phyloP scores from a whole-genome alignment of 2,329 filamentous ascomycete genomes.

The Aspergillus clavatus region DNA sequence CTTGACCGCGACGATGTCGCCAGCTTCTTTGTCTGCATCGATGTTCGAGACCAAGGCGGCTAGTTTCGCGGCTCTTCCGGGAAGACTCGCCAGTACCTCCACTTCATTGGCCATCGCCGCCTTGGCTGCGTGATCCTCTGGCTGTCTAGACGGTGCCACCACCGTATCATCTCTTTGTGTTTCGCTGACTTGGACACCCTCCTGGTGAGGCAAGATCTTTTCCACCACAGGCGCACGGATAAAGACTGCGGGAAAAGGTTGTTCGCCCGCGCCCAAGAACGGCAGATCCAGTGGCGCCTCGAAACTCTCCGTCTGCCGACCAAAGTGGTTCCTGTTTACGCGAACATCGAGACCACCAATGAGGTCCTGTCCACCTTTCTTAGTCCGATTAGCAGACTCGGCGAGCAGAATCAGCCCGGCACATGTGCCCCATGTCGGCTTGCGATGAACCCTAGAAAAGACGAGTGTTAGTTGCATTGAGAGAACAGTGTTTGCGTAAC shows the following conservation, averaged over 20 bases:
- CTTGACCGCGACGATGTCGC: conserved; percentile 81
- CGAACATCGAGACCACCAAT: conserved; percentile 87
- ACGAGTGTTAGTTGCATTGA: conserved; percentile 15
- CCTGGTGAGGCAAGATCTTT: conserved; percentile 57
- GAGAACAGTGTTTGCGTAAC: conserved; percentile 2
- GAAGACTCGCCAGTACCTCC: conserved; percentile 55
- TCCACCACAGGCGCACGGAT: conserved; percentile 94
- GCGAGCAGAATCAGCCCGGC: conserved; percentile 89
- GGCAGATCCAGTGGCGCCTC: conserved; percentile 68
- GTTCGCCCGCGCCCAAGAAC: conserved; percentile 51
- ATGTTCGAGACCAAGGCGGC: conserved; percentile 41
- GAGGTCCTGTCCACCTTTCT: conserved; percentile 85
- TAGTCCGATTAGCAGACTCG: conserved; percentile 80
- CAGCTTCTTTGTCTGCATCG: conserved; percentile 38
- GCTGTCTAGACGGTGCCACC: conserved; percentile 52
- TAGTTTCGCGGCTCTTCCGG: conserved; percentile 48
- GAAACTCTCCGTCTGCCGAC: conserved; percentile 88
- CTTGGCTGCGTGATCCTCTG: conserved; percentile 43
- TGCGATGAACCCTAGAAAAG: conserved; percentile 59
- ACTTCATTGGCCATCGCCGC: conserved; percentile 47
- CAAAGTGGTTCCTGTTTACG: conserved; percentile 92
- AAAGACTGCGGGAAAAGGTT: conserved; percentile 75
- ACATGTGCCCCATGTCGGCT: conserved; percentile 92
- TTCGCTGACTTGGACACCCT: conserved; percentile 51
- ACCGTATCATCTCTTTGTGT: conserved; percentile 47